phyloP scores from a whole-genome alignment of 2,329 filamentous ascomycete species.

The Mollisiaceae sp. region DNA sequence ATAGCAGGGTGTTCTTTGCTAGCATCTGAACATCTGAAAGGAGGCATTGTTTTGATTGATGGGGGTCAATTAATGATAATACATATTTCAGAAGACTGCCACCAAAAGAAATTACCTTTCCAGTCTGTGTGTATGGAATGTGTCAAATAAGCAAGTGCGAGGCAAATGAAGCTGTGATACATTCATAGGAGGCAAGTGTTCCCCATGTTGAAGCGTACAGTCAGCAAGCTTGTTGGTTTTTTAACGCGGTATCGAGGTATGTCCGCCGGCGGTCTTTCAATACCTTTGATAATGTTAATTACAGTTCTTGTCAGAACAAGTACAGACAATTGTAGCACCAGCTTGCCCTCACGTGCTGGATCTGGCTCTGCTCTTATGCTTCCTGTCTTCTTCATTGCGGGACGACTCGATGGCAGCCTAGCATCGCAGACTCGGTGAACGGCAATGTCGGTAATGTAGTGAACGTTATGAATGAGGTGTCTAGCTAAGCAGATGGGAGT shows the following conservation, averaged over 20 bases:
- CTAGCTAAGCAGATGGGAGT: not conserved
- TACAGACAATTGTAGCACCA: not conserved
- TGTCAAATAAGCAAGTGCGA: slow-evolving; percentile 1
- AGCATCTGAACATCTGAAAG: not conserved
- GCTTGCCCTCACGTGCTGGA: not conserved
- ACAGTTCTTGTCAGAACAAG: not conserved
- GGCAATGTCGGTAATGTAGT: not conserved
- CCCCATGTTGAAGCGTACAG: not conserved
- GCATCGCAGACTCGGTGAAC: not conserved
- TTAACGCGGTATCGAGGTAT: not conserved
- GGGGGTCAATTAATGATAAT: slow-evolving; percentile 12
- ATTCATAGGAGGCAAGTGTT: not conserved
- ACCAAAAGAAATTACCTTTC: not conserved
- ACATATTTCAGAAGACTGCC: not conserved
- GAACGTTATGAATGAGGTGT: not conserved
- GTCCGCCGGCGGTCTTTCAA: not conserved
- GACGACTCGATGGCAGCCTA: not conserved
- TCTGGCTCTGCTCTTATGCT: not conserved
- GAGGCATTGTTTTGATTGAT: slow-evolving; percentile 3
- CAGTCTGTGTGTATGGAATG: not conserved
- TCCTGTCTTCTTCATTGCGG: not conserved
- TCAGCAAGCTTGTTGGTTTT: not conserved
- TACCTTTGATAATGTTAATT: not conserved
- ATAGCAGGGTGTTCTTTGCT: not conserved
- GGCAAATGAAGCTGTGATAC: not conserved